A percentile compares a stretch with the other conserved stretches of the same genome.
Conservation (phyloP, 768 basidiomycete genomes). For the Omphalotus guepiniiformis region DNA sequence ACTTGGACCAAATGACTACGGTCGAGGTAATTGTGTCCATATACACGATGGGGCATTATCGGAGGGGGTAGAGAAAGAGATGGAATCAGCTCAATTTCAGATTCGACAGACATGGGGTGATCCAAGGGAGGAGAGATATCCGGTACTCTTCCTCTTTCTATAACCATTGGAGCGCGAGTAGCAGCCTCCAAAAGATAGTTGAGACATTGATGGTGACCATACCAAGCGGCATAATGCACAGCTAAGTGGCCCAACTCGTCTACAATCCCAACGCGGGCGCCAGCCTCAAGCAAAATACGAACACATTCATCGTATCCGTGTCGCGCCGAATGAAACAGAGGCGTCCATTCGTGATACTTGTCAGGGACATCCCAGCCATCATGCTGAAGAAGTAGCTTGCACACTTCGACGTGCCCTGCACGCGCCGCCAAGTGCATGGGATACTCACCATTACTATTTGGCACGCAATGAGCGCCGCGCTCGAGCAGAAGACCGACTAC, state of each 20-base stretch:
- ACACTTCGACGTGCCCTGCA: slow-evolving; percentile 86
- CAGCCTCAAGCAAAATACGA: slow-evolving; percentile 71
- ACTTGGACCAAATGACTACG: slow-evolving; percentile 82
- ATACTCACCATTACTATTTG: slow-evolving; percentile 95
- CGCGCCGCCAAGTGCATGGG: slow-evolving; percentile 95
- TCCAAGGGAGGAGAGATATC: slow-evolving; percentile 39
- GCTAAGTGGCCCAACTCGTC: slow-evolving; percentile 87
- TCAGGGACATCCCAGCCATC: slow-evolving; percentile 85
- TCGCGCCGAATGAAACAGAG: slow-evolving; percentile 90
- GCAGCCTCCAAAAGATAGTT: slow-evolving; percentile 50
- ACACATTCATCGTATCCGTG: slow-evolving; percentile 78
- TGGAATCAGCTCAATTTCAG: slow-evolving; percentile 89
- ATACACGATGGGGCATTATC: slow-evolving; percentile 96
- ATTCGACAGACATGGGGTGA: slow-evolving; percentile 37
- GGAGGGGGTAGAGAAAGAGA: slow-evolving; percentile 94
- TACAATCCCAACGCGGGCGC: slow-evolving; percentile 64
- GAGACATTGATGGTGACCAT: slow-evolving; percentile 75
- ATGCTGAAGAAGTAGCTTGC: slow-evolving; percentile 65
- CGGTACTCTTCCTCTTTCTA: slow-evolving; percentile 18
- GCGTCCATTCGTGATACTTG: slow-evolving; percentile 99
- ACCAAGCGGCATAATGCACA: slow-evolving; percentile 96
- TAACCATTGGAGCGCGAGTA: slow-evolving; percentile 23
- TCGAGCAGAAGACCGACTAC: slow-evolving; percentile 75
- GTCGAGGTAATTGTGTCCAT: slow-evolving; percentile 95
- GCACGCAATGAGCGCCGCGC: slow-evolving; percentile 70